phyloP scores from a whole-genome alignment of 441 rosid genomes.

The Croton setiger region DNA sequence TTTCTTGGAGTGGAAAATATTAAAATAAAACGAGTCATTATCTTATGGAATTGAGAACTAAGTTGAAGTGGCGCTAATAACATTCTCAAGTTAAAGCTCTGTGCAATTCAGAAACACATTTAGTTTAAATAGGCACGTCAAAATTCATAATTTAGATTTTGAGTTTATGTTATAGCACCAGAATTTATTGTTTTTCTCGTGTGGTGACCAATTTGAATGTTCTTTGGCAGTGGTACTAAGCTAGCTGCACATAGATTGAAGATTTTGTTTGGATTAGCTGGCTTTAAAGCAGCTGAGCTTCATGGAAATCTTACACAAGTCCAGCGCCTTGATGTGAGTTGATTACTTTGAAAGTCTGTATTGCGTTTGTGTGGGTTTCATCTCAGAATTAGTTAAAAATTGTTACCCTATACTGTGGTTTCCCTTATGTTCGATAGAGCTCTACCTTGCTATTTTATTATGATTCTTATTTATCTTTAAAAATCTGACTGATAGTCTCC shows the following conservation, averaged over 20 bases:
- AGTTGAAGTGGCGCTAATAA: background rate
- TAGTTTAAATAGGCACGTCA: background rate
- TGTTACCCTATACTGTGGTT: background rate
- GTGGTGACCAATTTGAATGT: slow-evolving; percentile 17
- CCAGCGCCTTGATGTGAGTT: slow-evolving; percentile 93
- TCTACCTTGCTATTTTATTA: background rate
- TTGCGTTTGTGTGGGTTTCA: background rate
- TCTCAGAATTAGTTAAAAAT: background rate
- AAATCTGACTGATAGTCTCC: slow-evolving; percentile 22
- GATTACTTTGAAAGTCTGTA: slow-evolving; percentile 18
- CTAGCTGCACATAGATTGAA: slow-evolving; percentile 94
- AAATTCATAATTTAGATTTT: slow-evolving; percentile 1
- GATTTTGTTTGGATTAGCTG: slow-evolving; percentile 84
- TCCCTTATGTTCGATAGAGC: background rate
- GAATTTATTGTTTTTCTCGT: slow-evolving; percentile 7
- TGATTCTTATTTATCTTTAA: slow-evolving; percentile 3
- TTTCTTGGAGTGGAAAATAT: background rate
- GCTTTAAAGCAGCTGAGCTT: slow-evolving; percentile 90
- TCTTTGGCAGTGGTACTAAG: slow-evolving; percentile 79
- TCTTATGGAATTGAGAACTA: background rate
- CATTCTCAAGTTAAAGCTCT: background rate
- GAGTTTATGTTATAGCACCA: background rate
- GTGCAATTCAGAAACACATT: background rate
- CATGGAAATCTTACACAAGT: slow-evolving; percentile 98
- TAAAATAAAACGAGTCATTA: background rate